phyloP scores from a whole-genome alignment of 805 yeast genomes.

The Dipodascus albidus region DNA sequence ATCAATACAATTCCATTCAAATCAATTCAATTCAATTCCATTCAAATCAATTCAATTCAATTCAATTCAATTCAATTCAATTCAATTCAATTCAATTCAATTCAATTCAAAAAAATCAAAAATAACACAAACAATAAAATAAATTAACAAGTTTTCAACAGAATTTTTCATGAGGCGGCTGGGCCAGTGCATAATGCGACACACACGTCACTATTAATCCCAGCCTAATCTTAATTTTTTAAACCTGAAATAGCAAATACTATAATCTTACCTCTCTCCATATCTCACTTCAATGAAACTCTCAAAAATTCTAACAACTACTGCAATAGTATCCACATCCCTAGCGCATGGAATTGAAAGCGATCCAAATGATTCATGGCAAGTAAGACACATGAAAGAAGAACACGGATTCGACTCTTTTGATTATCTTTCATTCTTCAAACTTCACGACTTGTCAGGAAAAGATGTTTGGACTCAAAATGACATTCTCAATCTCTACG shows the following conservation, averaged over 20 bases:
- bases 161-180: neutral
- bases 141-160: too few relatives aligned
- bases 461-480: conserved; percentile 45
- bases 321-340: neutral
- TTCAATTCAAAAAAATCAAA: too few relatives aligned
- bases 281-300: neutral
- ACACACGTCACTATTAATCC: neutral
- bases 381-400: conserved; percentile 63
- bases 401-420: conserved; percentile 74
- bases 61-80: too few relatives aligned
- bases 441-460: conserved; percentile 53
- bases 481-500: conserved; percentile 76
- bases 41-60: too few relatives aligned
- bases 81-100: too few relatives aligned
- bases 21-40: too few relatives aligned
- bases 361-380: conserved; percentile 21
- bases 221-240: neutral
- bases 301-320: neutral
- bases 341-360: conserved; percentile 1
- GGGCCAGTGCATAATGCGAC: neutral
- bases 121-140: too few relatives aligned
- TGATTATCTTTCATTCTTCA: conserved; percentile 68
- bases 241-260: neutral
- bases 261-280: neutral
- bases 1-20: too few relatives aligned